phyloP scores from a whole-genome alignment of 129 eudicot genomes.

The Flaveria linearis region DNA sequence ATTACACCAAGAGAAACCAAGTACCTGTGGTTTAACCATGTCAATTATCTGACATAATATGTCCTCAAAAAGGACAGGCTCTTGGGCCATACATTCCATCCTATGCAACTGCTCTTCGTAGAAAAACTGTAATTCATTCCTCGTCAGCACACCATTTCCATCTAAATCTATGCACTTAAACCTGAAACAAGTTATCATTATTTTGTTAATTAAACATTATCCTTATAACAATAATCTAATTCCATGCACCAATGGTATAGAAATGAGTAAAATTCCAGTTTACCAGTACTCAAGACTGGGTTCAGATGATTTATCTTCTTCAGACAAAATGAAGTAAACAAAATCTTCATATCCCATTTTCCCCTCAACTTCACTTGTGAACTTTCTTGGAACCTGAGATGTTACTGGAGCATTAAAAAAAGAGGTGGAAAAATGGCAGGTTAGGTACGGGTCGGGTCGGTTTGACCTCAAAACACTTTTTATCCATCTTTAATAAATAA shows the following conservation, averaged over 20 bases:
- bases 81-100: slow-evolving; percentile 73
- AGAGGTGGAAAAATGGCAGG: neutral
- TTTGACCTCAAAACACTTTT: neutral
- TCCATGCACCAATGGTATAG: neutral
- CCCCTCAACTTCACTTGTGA: slow-evolving; percentile 62
- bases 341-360: slow-evolving; percentile 85
- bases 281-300: slow-evolving; percentile 82
- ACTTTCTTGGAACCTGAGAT: slow-evolving; percentile 60
- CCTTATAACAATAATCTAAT: neutral
- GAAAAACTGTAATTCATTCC: slow-evolving; percentile 61
- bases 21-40: slow-evolving; percentile 59
- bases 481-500: neutral
- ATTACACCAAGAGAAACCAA: neutral
- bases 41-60: slow-evolving; percentile 58
- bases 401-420: slow-evolving; percentile 6
- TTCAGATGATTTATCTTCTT: slow-evolving; percentile 73
- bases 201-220: neutral
- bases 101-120: slow-evolving; percentile 66
- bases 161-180: slow-evolving; percentile 66
- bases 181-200: slow-evolving; percentile 34
- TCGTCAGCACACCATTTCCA: slow-evolving; percentile 55
- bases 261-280: neutral
- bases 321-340: slow-evolving; percentile 67
- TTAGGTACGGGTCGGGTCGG: neutral
- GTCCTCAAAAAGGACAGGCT: slow-evolving; percentile 61